Base-by-base conservation (phyloP, 2,329 filamentous ascomycete genomes). In the Verticillium dahliae region DNA sequence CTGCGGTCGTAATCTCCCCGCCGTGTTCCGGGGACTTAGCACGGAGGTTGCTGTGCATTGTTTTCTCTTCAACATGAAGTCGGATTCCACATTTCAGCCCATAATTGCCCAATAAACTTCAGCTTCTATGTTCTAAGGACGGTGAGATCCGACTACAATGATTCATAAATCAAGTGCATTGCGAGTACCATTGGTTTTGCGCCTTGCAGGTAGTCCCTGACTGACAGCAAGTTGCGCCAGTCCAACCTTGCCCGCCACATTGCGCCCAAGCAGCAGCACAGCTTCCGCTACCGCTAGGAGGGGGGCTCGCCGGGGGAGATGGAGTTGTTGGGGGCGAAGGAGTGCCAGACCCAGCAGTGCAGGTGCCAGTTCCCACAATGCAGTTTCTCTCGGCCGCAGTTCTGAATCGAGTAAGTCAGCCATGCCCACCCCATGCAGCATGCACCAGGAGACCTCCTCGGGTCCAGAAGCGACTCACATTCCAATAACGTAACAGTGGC, bases 111-210 rank as follows among this genome's bases (percentile, higher is more conserved):
- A 5, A 5, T 31, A 5, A 5, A 31, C 4, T 5, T 31, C 27
- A 5, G 27, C 27, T 4, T 4, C 27, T 31, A 31, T 31, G 27
- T 31, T 31, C 27, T 31, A 4, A 31, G 2, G 27, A 31, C 27
- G 27, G 5, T 31, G 27, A 31, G 27, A 31, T 31, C 2, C 27
- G 5, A 31, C 27, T 31, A 31, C 5, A 5, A 31, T 4, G 5
- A 31, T 5, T 31, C 27, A 31, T 41, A 41, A 14, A n/a, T 52
- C 10, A 52, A 27, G 45, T 52, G 83, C 64, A 87, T 64, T 86
- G 84, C 80, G 78, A 87, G 68, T 87, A 88, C 70, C 81, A 66
- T 37, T 61, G 50, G 35, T 64, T 67, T 31, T 65, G 62, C 2
- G 57, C 64, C n/a, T 57, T 54, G 56, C 64, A 67, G 1, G 56